Base-by-base conservation (phyloP, 139 green algal species). In the Chlamydomonas sp. region DNA sequence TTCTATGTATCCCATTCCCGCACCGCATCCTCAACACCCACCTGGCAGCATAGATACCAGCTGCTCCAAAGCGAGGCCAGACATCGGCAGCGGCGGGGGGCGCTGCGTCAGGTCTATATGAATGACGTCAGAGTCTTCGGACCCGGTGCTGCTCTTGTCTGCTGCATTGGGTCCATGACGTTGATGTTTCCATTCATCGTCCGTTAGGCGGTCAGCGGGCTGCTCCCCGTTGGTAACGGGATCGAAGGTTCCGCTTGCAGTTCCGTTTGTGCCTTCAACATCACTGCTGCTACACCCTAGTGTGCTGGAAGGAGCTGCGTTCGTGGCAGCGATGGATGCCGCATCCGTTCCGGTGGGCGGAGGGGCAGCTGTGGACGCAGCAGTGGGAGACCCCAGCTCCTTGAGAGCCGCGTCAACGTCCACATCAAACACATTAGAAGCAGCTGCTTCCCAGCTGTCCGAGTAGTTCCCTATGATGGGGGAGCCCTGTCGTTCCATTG, bases 81-180 rank as follows among this genome's bases (percentile, higher is more conserved):
- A 77, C 75, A 83, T 77, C 2, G 75, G 84, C 64, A 88, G 64
- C 1, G 84, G 75, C 10, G 84, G 84, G 0, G 63, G 75, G 63
- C 75, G 84, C 17, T 83, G 57, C 4, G 75, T 83, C 5, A 88
- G 75, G 84, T 88, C 84, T 6, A 88, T 88, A 9, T 88, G 75
- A 7, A 88, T 88, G 9, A 88, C 63, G 31, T 81, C 73, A 2
- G 83, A 61, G 57, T 81, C 73, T 59, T 62, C 12, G 10, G 66
- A 71, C 66, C 66, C 12, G 66, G 9, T 66, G 60, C 20, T 49
- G 20, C 63, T 12, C 31, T 49, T 49, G 31, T 49, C 31, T 49
- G 31, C 31, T 49, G 31, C 31, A 49, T 49, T 49, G 31, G 31
- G 31, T 49, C 31, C 31, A 49, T 49, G 31, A 49, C 31, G 31